phyloP scores from a whole-genome alignment of 2,329 filamentous ascomycete genomes.

The Botrytis cinerea region DNA sequence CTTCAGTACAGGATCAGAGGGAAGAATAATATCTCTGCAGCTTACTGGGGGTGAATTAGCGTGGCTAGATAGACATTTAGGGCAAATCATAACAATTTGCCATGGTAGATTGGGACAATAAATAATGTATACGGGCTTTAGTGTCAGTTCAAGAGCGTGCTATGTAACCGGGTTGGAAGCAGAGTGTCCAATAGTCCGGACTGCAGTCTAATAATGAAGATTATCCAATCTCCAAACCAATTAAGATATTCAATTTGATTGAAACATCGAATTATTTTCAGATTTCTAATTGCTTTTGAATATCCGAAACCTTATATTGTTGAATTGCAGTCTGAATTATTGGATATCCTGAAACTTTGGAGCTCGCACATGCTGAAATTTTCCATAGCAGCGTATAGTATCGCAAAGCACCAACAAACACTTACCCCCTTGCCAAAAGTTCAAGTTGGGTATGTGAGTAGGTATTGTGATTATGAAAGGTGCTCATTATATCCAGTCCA shows the following conservation, averaged over 20 bases:
- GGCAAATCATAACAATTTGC: background rate
- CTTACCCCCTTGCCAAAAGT: no score
- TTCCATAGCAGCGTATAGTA: background rate
- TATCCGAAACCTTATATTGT: no score
- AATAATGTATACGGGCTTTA: conserved; percentile 1
- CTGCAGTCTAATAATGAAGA: no score
- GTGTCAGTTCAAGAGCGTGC: background rate
- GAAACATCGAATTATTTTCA: no score
- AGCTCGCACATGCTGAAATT: background rate
- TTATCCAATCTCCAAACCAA: no score
- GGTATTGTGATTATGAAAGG: background rate
- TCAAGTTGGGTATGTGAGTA: background rate
- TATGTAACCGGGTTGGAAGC: background rate
- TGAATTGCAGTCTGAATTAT: no score
- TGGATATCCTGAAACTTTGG: no score
- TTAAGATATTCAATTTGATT: no score
- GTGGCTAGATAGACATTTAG: background rate
- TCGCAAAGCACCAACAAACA: background rate
- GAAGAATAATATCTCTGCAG: background rate
- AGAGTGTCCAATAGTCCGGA: no score
- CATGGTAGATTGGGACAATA: background rate
- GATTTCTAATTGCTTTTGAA: no score
- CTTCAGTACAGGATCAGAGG: background rate
- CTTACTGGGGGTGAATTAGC: background rate
- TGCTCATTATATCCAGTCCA: background rate